Base-by-base conservation (phyloP, 345 rosid species). In the Citrus sinensis region DNA sequence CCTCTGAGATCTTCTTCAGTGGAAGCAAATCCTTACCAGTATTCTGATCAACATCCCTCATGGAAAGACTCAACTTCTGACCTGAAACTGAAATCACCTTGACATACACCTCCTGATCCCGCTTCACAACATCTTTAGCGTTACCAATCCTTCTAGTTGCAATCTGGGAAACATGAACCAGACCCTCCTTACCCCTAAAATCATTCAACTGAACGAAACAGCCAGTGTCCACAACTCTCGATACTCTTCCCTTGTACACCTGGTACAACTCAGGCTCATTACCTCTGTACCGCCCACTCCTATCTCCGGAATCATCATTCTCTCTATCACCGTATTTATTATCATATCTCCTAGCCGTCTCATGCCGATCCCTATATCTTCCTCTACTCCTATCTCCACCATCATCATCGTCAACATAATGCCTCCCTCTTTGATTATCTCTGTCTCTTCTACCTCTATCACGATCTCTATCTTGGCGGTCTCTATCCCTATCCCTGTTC, bases 111-210 rank as follows among this genome's bases (percentile, higher is more conserved):
- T 87, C 91, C 88, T 87, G 92, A 70, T 89, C 95, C 64, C 93
- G 78, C 89, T 92, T 93, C 55, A 92, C 92, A 42, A 87, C 85
- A 80, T 90, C 91, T 72, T 89, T 87, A 2, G 92, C 96, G 72
- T 86, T 89, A 27, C 71, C 39, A 79, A 88, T 83, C 72, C 91
- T 91, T 80, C 91, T 84, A 67, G 84, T 87, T 11, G 93, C 94
- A 69, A 92, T 90, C 91, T 94, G 94, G 7, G 97, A 92, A 76
- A 92, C 88, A 88, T 93, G 98, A 59, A 92, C 97, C 81, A 94
- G 71, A 27, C 98, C 99, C 84, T 93, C 99, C 80, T 91, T 92
- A n/a, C 97, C 97, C 80, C 89, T 86, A 77, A 92, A 86, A 67
- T 85, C 95, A 77, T 70, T 91, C 80, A 95, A 84, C 62, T 89